phyloP scores from a whole-genome alignment of 2,329 filamentous ascomycete species.

The Fusarium coffeatum region DNA sequence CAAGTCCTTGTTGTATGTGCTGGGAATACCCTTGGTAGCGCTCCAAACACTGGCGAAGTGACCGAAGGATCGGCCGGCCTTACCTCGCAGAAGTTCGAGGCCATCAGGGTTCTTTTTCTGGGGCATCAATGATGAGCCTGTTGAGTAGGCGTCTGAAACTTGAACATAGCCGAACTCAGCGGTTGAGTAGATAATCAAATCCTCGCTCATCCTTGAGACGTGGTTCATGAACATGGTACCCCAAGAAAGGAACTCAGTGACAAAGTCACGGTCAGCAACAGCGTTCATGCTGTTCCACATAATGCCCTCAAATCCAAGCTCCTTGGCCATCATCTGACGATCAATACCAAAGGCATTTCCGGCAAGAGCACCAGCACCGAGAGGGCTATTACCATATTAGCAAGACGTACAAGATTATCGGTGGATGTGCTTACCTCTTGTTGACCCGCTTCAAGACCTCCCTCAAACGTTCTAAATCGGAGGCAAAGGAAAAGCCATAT shows the following conservation, averaged over 20 bases:
- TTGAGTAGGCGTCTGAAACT: conserved; percentile 41
- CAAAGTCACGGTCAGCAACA: conserved; percentile 78
- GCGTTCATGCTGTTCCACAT: conserved; percentile 77
- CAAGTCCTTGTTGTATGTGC: conserved; percentile 77
- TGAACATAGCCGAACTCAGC: conserved; percentile 40
- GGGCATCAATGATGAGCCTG: conserved; percentile 29
- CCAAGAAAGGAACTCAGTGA: conserved; percentile 79
- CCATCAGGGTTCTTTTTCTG: conserved; percentile 42
- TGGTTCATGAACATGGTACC: conserved; percentile 76
- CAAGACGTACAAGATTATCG: accelerated
- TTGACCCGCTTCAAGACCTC: conserved; percentile 43
- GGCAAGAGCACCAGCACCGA: conserved; percentile 44
- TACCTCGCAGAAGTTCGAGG: conserved; percentile 46
- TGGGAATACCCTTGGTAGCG: not conserved
- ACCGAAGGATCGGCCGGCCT: conserved; percentile 43
- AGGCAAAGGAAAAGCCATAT: conserved; percentile 39
- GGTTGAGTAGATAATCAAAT: conserved; percentile 69
- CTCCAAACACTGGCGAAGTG: conserved; percentile 6
- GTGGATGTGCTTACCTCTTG: conserved; percentile 5
- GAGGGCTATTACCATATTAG: conserved; percentile 16
- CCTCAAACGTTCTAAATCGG: conserved; percentile 45
- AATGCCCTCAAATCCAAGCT: conserved; percentile 77
- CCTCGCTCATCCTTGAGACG: conserved; percentile 77
- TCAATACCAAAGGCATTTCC: conserved; percentile 49
- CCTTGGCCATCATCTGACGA: conserved; percentile 57